phyloP scores from a whole-genome alignment of 2,329 filamentous ascomycete genomes.

The Colletotrichum filicis region DNA sequence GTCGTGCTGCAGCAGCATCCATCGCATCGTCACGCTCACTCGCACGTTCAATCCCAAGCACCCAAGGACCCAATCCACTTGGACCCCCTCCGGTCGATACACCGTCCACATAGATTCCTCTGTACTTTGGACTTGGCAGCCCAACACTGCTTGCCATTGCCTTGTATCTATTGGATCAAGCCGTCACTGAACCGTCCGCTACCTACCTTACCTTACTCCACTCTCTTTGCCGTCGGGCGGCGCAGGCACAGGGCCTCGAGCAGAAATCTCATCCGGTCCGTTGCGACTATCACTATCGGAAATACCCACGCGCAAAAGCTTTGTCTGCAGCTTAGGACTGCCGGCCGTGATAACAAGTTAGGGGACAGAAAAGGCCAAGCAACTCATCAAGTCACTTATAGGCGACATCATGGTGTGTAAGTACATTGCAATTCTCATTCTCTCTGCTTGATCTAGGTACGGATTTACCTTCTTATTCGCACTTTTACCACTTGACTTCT shows the following conservation, averaged over 20 bases:
- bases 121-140: conserved; percentile 30
- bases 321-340: background rate
- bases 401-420: conserved; percentile 34
- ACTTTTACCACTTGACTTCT: too few relatives aligned
- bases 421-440: conserved; percentile 2
- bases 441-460: background rate
- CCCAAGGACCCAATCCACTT: conserved; percentile 7
- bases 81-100: conserved; percentile 25
- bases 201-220: conserved; percentile 13
- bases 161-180: conserved; percentile 19
- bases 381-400: background rate
- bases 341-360: background rate
- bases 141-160: conserved; percentile 18
- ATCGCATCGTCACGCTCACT: conserved; percentile 2
- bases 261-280: conserved; percentile 15
- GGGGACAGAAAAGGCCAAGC: background rate
- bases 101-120: conserved; percentile 13
- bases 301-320: background rate
- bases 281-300: conserved; percentile 10
- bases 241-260: conserved; percentile 22
- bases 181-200: conserved; percentile 25
- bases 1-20: background rate
- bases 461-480: too few relatives aligned
- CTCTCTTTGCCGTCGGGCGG: conserved; percentile 24
- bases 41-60: background rate